Base-by-base conservation (phyloP, 2,329 filamentous ascomycete genomes). In the Simplicillium sp. region DNA sequence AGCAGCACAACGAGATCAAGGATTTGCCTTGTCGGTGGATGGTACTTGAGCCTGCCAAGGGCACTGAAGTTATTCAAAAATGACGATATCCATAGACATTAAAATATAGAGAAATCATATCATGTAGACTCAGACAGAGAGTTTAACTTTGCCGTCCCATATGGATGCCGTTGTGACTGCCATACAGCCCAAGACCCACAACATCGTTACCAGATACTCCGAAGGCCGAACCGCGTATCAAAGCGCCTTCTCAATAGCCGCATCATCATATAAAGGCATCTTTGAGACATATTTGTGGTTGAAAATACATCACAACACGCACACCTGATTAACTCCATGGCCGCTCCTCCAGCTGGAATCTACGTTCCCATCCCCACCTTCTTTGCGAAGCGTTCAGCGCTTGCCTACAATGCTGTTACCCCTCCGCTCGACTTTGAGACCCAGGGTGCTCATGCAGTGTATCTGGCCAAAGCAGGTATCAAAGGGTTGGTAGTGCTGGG, bases 11-110 rank as follows among this genome's bases (percentile, higher is more conserved):
- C 43, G 51, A 60, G 39, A 60, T 67, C 47, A 67, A 87, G 60
- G 69, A 75, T 49, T 87, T 97, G 52, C 72, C 73, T 20, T 97
- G 89, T 64, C 70, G 80, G 49, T 97, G 89, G 88, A 84, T 84
- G 61, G 63, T 97, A 33, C 70, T 98, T 34, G 85, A 94, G 63
- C 89, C 88, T 8, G 90, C 90, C 1, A 80, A 92, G 54, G 88
- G 85, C 6, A 76, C 68, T 8, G 57, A 64, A 48, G 62, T 74
- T 44, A 52, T 71, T 43, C 54, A 66, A 52, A 58, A 55, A 33
- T 33, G 12, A 11, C 31, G 31, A 5, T 33, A 33, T 11, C 12
- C 12, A 33, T 15, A 13, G 15, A 33, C 31, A 15, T 33, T 5
- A 33, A 4, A 33, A 33, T 5, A 7, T 5, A 33, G 5, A 33